Conservation (phyloP, 2,329 filamentous ascomycete genomes). For the Aspergillus brasiliensis region DNA sequence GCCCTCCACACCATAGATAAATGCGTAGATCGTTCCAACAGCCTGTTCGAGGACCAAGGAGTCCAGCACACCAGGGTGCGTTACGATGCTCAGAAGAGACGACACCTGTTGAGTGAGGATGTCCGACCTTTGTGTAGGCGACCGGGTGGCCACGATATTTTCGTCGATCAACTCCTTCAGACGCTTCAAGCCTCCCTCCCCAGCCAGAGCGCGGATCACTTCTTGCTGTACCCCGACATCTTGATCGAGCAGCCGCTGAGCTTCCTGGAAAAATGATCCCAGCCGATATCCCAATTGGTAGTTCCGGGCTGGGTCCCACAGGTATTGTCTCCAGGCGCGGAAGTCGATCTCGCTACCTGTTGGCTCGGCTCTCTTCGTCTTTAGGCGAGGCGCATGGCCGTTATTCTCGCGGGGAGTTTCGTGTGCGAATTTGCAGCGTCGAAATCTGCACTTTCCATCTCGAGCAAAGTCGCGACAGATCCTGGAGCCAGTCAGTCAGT, state of each 20-base stretch:
- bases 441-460: not conserved
- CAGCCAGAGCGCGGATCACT: constrained; percentile 32
- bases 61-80: constrained; percentile 43
- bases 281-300: not conserved
- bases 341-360: not conserved
- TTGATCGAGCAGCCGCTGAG: constrained; percentile 25
- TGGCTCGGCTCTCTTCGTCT: not conserved
- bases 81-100: constrained; percentile 46
- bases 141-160: not conserved
- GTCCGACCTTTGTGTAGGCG: constrained; percentile 10
- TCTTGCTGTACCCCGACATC: constrained; percentile 28
- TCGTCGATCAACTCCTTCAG: constrained; percentile 28
- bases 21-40: constrained; percentile 48
- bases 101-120: constrained; percentile 33
- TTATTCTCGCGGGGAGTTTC: not conserved
- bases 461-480: not conserved
- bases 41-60: constrained; percentile 47
- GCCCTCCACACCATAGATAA: constrained; percentile 47
- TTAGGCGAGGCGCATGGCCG: not conserved
- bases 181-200: constrained; percentile 31
- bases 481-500: not conserved
- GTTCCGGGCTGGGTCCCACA: not conserved
- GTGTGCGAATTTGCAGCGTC: not conserved
- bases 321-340: constrained; percentile 9
- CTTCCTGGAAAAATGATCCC: constrained; percentile 28